Evolutionary conservation across 2,329 filamentous ascomycete genomes (phyloP).

Genomic region (Fusarium scirpi): DNA sequence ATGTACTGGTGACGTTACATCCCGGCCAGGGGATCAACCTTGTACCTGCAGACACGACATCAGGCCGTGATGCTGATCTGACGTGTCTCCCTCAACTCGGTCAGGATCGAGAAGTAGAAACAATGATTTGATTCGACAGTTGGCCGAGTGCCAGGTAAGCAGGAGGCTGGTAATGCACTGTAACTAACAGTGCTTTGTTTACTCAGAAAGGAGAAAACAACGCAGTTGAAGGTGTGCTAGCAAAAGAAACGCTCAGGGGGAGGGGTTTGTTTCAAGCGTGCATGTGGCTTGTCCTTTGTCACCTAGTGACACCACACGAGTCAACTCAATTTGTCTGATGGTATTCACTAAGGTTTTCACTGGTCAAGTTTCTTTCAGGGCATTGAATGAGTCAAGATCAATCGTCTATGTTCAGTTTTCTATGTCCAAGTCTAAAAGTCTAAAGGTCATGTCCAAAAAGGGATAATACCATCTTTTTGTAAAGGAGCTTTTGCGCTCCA

Average conservation of each 20-base stretch:
- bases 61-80: slow-evolving; percentile 33
- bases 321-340: neutral
- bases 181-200: neutral
- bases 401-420: slow-evolving; percentile 30
- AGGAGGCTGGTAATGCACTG: neutral
- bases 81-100: slow-evolving; percentile 30
- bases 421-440: slow-evolving; percentile 29
- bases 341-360: neutral
- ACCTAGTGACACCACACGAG: neutral
- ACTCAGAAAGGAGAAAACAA: neutral
- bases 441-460: slow-evolving; percentile 23
- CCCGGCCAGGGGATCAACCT: slow-evolving; percentile 27
- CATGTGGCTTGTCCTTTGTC: slow-evolving; percentile 24
- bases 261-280: slow-evolving; percentile 24
- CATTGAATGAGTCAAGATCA: slow-evolving; percentile 7
- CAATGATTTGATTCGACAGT: neutral
- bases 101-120: neutral
- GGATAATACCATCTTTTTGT: slow-evolving; percentile 22
- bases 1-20: slow-evolving; percentile 17
- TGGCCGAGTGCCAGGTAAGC: neutral
- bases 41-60: slow-evolving; percentile 26
- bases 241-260: slow-evolving; percentile 2
- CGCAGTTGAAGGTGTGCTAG: neutral
- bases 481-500: slow-evolving; percentile 13
- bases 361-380: neutral